Percentiles rank a stretch among this genome's conserved stretches.
phyloP scores from a whole-genome alignment of 148 eudicot species.

The Rhododendron griersonianum region DNA sequence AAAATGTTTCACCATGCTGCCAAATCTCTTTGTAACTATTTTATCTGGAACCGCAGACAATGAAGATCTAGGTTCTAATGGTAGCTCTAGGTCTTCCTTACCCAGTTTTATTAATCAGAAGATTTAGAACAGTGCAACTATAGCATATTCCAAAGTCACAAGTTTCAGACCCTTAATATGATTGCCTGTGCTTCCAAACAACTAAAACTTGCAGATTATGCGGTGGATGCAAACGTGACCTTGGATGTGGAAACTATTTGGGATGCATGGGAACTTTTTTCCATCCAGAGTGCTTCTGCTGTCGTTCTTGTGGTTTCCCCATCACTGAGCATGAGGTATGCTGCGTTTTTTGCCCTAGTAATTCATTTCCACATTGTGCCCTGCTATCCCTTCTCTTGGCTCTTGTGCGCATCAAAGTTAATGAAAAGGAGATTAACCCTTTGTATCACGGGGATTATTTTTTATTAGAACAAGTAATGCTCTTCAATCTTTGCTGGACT shows the following conservation, averaged over 20 bases:
- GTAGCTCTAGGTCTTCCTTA: constrained; percentile 5
- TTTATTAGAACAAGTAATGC: not conserved
- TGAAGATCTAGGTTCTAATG: not conserved
- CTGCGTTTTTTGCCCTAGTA: not conserved
- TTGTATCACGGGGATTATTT: not conserved
- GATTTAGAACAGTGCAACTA: not conserved
- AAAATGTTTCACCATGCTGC: not conserved
- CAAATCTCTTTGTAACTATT: not conserved
- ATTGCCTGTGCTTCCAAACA: constrained; percentile 3
- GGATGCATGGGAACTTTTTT: constrained; percentile 92
- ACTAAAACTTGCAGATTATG: constrained; percentile 56
- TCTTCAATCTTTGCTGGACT: constrained; percentile 5
- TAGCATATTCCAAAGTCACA: not conserved
- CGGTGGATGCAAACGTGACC: constrained; percentile 79
- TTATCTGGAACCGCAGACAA: not conserved
- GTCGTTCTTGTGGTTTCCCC: constrained; percentile 70
- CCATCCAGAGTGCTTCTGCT: constrained; percentile 89
- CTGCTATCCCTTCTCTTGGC: not conserved
- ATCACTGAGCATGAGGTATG: constrained; percentile 92
- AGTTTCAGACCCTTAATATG: not conserved
- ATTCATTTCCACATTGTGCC: not conserved
- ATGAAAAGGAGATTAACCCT: not conserved
- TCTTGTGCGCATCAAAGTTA: not conserved
- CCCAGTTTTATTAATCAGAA: not conserved
- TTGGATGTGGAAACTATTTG: constrained; percentile 75